Base-by-base conservation (phyloP, 2,329 filamentous ascomycete genomes). In the Dactylellina drechsleri region DNA sequence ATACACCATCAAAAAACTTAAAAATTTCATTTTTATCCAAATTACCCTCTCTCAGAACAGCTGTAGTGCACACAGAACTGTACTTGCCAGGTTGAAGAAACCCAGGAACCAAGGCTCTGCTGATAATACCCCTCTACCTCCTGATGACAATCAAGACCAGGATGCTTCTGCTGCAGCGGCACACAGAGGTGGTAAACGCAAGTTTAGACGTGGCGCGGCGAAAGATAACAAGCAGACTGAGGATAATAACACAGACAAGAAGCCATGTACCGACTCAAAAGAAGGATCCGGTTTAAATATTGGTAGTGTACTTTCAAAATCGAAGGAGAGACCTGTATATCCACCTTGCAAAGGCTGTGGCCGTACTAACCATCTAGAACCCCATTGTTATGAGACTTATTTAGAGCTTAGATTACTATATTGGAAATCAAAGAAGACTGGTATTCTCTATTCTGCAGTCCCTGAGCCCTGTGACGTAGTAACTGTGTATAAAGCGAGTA, bases 371-470 rank as follows among this genome's bases (percentile, higher is more conserved):
- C 50, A 15, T 53, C 41, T n/a, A 10, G 20, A 72, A 62, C 8
- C 58, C 62, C 40, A 70, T 54, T 43, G 61, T 74, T 23, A 40
- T 45, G 53, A 56, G 60, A n/a, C 80, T 41, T 4, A 52, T 56
- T 57, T 67, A 43, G 5, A 53, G n/a, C 53, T 23, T 16, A 26
- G 20, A 31, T 64, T 1, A 16, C 4, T 1, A 20, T 53, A 26
- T 41, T 64, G 43, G 31, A 49, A 23, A 15, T 20, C 31, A 49
- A 12, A 23, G 57, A 49, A 7, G 31, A 41, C 47, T 41, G 6
- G 49, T 20, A 18, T 54, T 43, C 18, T 13, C 13, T 31, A 28
- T n/a, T 66, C 20, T 20, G 31, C n/a, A 66, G 49, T 28, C 49
- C n/a, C 5, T 13, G 16, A 36, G 28, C 49, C 20, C 47, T 36